phyloP scores from a whole-genome alignment of 2,329 filamentous ascomycete species.

The Penicillium sclerotiorum region DNA sequence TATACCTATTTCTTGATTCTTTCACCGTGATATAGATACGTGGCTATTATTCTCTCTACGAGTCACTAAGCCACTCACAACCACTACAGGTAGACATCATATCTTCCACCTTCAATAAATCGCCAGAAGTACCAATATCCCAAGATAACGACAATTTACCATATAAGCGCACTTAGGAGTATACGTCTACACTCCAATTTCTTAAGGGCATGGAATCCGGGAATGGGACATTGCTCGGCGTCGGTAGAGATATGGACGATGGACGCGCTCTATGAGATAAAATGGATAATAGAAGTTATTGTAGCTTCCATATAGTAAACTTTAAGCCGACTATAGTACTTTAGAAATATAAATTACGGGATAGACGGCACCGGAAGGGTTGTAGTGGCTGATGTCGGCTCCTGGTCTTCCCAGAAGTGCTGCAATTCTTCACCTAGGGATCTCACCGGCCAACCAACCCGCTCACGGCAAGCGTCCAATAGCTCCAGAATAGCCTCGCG shows the following conservation, averaged over 20 bases:
- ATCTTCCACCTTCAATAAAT: slow-evolving; percentile 7
- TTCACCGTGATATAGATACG: too few species aligned
- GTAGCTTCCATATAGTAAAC: not conserved
- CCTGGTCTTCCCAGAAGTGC: slow-evolving; percentile 22
- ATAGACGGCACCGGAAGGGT: too few species aligned
- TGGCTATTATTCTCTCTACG: too few species aligned
- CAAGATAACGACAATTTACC: slow-evolving; percentile 19
- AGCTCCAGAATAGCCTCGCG: slow-evolving; percentile 21
- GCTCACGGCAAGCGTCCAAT: slow-evolving; percentile 18
- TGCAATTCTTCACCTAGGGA: slow-evolving; percentile 24
- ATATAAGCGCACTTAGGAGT: slow-evolving; percentile 36
- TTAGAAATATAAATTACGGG: too few species aligned
- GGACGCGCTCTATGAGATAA: too few species aligned
- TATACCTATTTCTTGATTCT: too few species aligned
- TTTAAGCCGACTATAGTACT: too few species aligned
- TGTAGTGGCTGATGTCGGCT: too few species aligned
- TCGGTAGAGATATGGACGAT: too few species aligned
- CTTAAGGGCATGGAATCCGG: not conserved
- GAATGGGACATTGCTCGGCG: too few species aligned
- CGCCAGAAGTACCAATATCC: slow-evolving; percentile 29
- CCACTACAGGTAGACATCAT: slow-evolving; percentile 9
- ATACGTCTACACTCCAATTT: slow-evolving; percentile 11
- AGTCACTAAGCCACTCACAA: not conserved
- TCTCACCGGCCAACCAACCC: slow-evolving; percentile 25
- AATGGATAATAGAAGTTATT: not conserved